phyloP scores from a whole-genome alignment of 345 rosid genomes.

The Balakata baccata region DNA sequence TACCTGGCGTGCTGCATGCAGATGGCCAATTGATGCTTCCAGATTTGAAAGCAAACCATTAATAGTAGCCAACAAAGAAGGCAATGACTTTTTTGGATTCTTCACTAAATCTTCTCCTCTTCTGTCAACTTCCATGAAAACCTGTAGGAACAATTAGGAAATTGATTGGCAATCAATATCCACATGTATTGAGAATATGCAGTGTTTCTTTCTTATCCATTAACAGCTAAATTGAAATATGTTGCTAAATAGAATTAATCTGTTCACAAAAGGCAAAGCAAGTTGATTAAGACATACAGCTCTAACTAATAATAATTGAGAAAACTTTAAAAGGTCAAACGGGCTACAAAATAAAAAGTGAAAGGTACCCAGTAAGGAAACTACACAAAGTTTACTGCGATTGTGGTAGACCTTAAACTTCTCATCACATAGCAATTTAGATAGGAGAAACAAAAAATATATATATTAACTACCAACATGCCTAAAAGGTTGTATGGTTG shows the following conservation, averaged over 20 bases:
- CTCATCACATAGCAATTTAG: not conserved
- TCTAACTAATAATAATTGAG: not conserved
- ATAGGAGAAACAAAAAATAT: too few species aligned
- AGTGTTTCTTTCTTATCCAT: not conserved
- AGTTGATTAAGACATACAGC: not conserved
- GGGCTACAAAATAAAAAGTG: not conserved
- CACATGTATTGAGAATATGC: not conserved
- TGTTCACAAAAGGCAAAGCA: not conserved
- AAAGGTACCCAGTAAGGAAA: not conserved
- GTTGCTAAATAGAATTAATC: not conserved
- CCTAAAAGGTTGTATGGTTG: too few species aligned
- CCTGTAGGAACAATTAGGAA: conserved; percentile 38
- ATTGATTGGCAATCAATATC: not conserved
- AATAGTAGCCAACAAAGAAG: conserved; percentile 47
- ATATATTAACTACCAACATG: too few species aligned
- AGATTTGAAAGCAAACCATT: conserved; percentile 55
- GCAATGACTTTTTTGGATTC: conserved; percentile 59
- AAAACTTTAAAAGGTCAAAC: not conserved
- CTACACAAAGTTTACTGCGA: not conserved
- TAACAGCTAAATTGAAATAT: not conserved
- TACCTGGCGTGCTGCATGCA: conserved; percentile 64
- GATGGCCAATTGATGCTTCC: conserved; percentile 63
- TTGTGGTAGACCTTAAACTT: not conserved
- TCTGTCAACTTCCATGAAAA: conserved; percentile 70
- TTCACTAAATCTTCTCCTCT: conserved; percentile 62